Conservation (phyloP, 1,284 basidiomycete genomes). For the Cryptococcus sp. region DNA sequence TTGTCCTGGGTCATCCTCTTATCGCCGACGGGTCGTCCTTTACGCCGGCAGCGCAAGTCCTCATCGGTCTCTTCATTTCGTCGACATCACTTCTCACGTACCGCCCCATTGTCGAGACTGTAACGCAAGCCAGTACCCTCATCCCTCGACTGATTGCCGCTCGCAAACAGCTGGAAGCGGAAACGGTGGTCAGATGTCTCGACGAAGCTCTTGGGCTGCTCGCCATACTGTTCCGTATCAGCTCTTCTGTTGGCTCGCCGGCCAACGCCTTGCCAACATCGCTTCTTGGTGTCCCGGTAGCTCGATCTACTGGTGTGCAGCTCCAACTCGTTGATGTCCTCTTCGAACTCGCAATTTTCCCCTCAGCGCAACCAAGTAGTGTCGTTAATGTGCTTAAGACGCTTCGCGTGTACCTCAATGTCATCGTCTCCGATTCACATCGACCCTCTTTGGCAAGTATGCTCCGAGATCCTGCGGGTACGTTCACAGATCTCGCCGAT, state of each 20-base stretch:
- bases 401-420: slow-evolving; percentile 38
- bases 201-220: slow-evolving; percentile 34
- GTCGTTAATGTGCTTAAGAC: slow-evolving; percentile 27
- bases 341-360: slow-evolving; percentile 33
- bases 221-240: slow-evolving; percentile 32
- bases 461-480: slow-evolving; percentile 34
- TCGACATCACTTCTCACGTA: slow-evolving; percentile 41
- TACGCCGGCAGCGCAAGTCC: slow-evolving; percentile 29
- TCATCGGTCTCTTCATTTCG: slow-evolving; percentile 41
- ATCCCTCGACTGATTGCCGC: slow-evolving; percentile 25
- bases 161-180: slow-evolving; percentile 31
- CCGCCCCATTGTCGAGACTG: slow-evolving; percentile 41
- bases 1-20: slow-evolving; percentile 36
- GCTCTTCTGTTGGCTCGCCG: slow-evolving; percentile 22
- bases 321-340: slow-evolving; percentile 40
- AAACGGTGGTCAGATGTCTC: slow-evolving; percentile 31
- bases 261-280: slow-evolving; percentile 33
- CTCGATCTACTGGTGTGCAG: slow-evolving; percentile 21
- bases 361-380: slow-evolving; percentile 25
- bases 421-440: slow-evolving; percentile 24
- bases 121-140: slow-evolving; percentile 34
- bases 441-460: slow-evolving; percentile 43
- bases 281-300: slow-evolving; percentile 28
- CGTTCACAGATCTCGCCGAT: slow-evolving; percentile 28
- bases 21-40: slow-evolving; percentile 17